Evolutionary conservation across 805 yeast genomes (phyloP).

Genomic region (Lipomyces yamanashiensis): DNA sequence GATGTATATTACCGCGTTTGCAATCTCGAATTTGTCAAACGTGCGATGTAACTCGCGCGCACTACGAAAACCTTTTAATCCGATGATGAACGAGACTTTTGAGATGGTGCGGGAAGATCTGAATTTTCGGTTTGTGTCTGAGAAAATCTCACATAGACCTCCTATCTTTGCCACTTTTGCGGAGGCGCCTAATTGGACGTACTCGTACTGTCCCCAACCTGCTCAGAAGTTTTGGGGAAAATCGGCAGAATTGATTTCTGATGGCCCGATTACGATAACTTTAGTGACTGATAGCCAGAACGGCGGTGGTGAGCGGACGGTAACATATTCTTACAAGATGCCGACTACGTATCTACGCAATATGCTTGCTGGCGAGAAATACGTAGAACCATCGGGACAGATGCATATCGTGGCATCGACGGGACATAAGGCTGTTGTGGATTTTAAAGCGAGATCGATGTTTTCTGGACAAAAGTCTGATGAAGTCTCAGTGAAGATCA

Average conservation of each 20-base stretch:
- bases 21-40: constrained; percentile 72
- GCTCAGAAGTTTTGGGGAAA: constrained; percentile 95
- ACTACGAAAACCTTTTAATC: constrained; percentile 90
- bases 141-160: constrained; percentile 89
- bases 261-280: constrained; percentile 66
- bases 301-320: constrained; percentile 23
- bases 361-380: constrained; percentile 92
- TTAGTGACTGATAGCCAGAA: constrained; percentile 47
- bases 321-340: constrained; percentile 68
- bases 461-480: constrained; percentile 82
- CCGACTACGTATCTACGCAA: constrained; percentile 85
- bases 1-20: constrained; percentile 74
- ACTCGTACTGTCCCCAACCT: constrained; percentile 59
- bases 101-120: constrained; percentile 86
- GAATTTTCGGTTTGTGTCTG: constrained; percentile 74
- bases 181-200: constrained; percentile 72
- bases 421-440: constrained; percentile 72
- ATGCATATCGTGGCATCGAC: constrained; percentile 64
- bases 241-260: constrained; percentile 78
- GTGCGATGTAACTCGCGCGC: constrained; percentile 76
- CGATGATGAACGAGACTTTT: constrained; percentile 89
- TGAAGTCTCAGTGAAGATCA: constrained; percentile 53
- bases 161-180: constrained; percentile 79
- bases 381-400: constrained; percentile 79
- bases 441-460: constrained; percentile 81